phyloP scores from a whole-genome alignment of 2,329 filamentous ascomycete species.

The Stemphylium beticola region DNA sequence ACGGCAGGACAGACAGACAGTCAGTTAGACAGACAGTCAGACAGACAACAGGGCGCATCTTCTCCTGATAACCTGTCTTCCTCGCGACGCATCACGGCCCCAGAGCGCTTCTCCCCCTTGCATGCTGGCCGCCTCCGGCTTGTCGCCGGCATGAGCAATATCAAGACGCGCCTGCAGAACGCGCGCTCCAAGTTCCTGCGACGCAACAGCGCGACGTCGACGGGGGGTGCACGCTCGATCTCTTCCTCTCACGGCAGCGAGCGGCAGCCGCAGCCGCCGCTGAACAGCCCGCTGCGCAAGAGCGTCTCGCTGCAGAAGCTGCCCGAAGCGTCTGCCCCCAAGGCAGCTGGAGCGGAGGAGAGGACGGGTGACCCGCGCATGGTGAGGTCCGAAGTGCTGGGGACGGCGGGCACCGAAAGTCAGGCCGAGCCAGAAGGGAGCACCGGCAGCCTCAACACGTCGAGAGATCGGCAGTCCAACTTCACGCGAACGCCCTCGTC shows the following conservation, averaged over 20 bases:
- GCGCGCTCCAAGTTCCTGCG: constrained; percentile 40
- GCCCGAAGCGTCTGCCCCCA: constrained; percentile 23
- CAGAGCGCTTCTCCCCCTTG: constrained; percentile 13
- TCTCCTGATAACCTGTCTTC: not conserved
- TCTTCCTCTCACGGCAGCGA: constrained; percentile 39
- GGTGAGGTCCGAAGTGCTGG: constrained; percentile 36
- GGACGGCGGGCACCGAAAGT: constrained; percentile 15
- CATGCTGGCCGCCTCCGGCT: constrained; percentile 30
- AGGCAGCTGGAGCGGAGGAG: constrained; percentile 18
- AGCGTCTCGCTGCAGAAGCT: constrained; percentile 43
- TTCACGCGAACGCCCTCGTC: constrained; percentile 16
- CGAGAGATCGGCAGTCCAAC: constrained; percentile 26
- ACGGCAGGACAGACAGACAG: not conserved
- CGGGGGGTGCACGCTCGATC: constrained; percentile 26
- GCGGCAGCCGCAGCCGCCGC: constrained; percentile 8
- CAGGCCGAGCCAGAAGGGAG: constrained; percentile 22
- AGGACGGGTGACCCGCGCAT: constrained; percentile 21
- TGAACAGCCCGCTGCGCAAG: constrained; percentile 31
- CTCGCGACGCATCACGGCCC: constrained; percentile 2
- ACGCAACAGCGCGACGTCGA: constrained; percentile 36
- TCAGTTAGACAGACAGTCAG: too few species aligned
- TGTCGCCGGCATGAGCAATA: constrained; percentile 41
- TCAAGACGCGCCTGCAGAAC: constrained; percentile 43
- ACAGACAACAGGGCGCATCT: not conserved
- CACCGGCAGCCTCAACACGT: constrained; percentile 14